Base-by-base conservation (phyloP, 176 grass and related monocot species). In the Raddia guianensis region DNA sequence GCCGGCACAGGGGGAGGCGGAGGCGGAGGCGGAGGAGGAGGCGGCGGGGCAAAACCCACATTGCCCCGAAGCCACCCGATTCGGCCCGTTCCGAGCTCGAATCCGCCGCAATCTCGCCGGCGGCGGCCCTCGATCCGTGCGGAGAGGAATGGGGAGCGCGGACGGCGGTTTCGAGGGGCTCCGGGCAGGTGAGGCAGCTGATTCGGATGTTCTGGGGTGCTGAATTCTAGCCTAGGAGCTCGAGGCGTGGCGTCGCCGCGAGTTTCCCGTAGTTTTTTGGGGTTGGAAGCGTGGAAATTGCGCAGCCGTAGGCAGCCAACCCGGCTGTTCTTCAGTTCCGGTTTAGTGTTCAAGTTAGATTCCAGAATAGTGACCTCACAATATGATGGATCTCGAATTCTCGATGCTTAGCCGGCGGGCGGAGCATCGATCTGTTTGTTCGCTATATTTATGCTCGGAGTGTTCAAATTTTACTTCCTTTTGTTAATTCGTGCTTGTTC, bases 91-190 rank as follows among this genome's bases (percentile, higher is more conserved):
- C 14, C 32, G 66, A 72, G 72, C 65, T 76, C 82, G 82, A 66
- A 60, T 60, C 72, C 49, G 57, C 65, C 65, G 40, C 56, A 14
- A 44, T 18, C 65, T 57, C 49, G 65, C 66, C 65, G 65, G 0
- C 43, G 72, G 18, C 82, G 56, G 42, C 16, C 66, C 66, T 82
- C 77, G 82, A 89, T 85, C 87, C 72, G 57, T 10, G 56, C 48
- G 54, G 37, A 34, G 60, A 47, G 84, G 51, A 65, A 95, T 95
- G 93, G 90, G 90, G 85, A 92, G 90, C 88, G 79, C 92, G 27
- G 82, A 95, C 72, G 88, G 72, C 58, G 93, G 86, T 20, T 33
- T 80, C 59, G 75, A 88, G 48, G 93, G 78, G 83, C 76, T 84
- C 86, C 80, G 84, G 14, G 85, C 57, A 78, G 80, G 78, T 80